Evolutionary conservation across 139 green algal species (phyloP).

Genomic region (Dunaliella sp.): DNA sequence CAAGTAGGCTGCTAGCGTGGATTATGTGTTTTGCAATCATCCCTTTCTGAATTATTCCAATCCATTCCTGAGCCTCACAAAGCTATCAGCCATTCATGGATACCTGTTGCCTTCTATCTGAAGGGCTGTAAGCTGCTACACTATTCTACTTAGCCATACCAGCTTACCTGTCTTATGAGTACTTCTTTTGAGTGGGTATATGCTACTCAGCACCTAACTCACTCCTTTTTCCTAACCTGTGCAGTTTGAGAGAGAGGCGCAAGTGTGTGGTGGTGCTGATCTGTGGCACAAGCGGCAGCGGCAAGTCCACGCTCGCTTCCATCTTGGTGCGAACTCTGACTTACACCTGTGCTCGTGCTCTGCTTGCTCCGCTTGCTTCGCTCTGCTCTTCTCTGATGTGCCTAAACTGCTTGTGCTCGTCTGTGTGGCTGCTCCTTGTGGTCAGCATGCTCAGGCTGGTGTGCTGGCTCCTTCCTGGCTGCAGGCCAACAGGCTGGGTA

Average conservation of each 20-base stretch:
- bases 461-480: background rate
- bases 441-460: background rate
- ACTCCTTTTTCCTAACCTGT: background rate
- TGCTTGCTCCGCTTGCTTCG: background rate
- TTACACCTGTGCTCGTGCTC: no score
- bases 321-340: slow-evolving; percentile 67
- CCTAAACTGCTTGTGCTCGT: background rate
- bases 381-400: background rate
- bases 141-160: no score
- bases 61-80: background rate
- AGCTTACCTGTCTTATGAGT: no score
- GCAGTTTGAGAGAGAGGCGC: slow-evolving; percentile 58
- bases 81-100: no score
- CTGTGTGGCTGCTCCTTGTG: background rate
- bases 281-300: slow-evolving; percentile 86
- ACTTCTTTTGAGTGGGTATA: no score
- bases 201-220: no score
- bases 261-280: slow-evolving; percentile 74
- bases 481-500: slow-evolving; percentile 73
- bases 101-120: no score
- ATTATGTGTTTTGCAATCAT: no score
- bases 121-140: no score
- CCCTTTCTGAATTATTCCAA: no score
- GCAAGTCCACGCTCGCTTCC: slow-evolving; percentile 92
- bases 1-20: no score